Base-by-base conservation (phyloP, 768 basidiomycete genomes). In the Leucosporidium scottii region DNA sequence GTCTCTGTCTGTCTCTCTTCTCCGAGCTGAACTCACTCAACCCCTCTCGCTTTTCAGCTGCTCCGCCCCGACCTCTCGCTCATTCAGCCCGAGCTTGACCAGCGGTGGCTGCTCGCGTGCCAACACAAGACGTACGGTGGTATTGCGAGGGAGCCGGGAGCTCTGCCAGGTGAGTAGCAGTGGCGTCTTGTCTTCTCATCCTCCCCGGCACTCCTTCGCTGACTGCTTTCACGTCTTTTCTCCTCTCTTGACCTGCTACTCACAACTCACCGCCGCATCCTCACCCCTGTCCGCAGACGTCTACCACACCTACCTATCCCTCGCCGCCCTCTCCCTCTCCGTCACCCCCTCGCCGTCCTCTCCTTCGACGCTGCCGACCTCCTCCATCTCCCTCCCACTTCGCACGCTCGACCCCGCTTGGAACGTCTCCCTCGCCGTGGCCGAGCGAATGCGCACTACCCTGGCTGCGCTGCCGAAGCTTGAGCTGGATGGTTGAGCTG, bases 301-400 rank as follows among this genome's bases (percentile, higher is more conserved):
- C 0, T 94, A 91, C 75, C 94, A 99, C 74, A 96, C 93, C 0
- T 98, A 97, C 77, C 81, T 97, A 36, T 85, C 90, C 3, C 79
- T 96, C 47, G 93, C 94, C 0, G 87, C 90, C 0, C 74, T 93
- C 25, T 82, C 90, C 2, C 82, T 93, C 34, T 67, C 58, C 20
- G 48, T 65, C 48, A 23, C 47, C 5, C 59, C 59, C 0, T 94
- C 91, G 75, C 94, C 98, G 74, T 94, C 93, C 0, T 97, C 96
- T 76, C 81, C 96, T 36, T 85, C 90, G 2, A 79, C 94, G 44
- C 93, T 93, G 0, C 87, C 90, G 0, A 74, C 93, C 27, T 82
- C 90, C 28, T 67, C 58, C 13, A 36, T 65, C 36, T 25, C 47
- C 5, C 59, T 47, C 5, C 51, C 54, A 1, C 36, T 68, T 10